phyloP scores from a whole-genome alignment of 139 green algal genomes.

The Chlamydomonas schloesseri region DNA sequence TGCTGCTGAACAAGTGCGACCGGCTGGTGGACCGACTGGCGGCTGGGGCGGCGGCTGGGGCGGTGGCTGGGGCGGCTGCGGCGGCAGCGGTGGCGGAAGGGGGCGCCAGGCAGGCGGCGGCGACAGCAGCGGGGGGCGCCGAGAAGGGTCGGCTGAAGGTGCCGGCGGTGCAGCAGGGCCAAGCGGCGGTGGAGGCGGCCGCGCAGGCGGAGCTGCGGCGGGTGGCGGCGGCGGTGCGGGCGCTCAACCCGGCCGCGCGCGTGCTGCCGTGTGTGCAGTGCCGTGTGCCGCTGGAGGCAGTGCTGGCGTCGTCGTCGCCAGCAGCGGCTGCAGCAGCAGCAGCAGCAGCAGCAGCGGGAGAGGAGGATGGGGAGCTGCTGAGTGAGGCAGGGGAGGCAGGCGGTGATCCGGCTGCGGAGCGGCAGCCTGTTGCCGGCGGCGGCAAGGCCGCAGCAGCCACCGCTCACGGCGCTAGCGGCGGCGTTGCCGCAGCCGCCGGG shows the following conservation, averaged over 20 bases:
- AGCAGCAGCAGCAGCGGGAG: neutral
- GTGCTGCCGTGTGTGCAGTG: slow-evolving; percentile 4
- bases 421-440: too few relatives aligned
- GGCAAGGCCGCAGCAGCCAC: too few relatives aligned
- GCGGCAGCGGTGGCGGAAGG: neutral
- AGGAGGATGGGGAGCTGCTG: neutral
- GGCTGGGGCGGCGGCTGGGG: too few relatives aligned
- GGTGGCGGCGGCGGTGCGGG: slow-evolving; percentile 2
- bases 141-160: neutral
- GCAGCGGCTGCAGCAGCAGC: too few relatives aligned
- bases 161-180: neutral
- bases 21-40: neutral
- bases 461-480: too few relatives aligned
- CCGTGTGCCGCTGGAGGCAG: neutral
- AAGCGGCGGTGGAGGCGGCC: neutral
- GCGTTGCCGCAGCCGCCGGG: neutral
- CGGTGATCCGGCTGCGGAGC: neutral
- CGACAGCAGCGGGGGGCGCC: neutral
- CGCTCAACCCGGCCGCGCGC: slow-evolving; percentile 18
- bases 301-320: neutral
- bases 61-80: neutral
- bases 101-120: neutral
- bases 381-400: neutral
- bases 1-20: slow-evolving; percentile 44
- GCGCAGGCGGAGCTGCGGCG: neutral